Evolutionary conservation across 768 basidiomycete genomes (phyloP).

Genomic region (Tephrocybe sp.): DNA sequence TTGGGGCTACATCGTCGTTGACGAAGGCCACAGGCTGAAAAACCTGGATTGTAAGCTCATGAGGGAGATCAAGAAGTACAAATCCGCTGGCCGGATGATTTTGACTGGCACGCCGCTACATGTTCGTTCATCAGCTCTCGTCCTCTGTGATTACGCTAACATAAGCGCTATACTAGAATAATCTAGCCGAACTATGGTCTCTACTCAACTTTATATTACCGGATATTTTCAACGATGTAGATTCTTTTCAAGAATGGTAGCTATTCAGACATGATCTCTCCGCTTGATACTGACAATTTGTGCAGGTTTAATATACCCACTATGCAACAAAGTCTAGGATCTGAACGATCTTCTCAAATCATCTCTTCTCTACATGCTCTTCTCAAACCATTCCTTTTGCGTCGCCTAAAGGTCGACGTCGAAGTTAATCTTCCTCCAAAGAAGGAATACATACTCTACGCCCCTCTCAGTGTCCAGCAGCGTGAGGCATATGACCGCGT

Average conservation of each 20-base stretch:
- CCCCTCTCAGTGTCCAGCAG: conserved; percentile 81
- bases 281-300: conserved; percentile 1
- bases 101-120: conserved; percentile 96
- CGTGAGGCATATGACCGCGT: conserved; percentile 84
- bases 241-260: conserved; percentile 88
- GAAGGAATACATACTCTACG: conserved; percentile 94
- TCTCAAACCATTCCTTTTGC: conserved; percentile 91
- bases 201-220: conserved; percentile 95
- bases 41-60: conserved; percentile 92
- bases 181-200: conserved; percentile 92
- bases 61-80: conserved; percentile 85
- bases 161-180: conserved; percentile 70
- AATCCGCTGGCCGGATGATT: conserved; percentile 85
- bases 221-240: conserved; percentile 87
- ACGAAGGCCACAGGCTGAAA: conserved; percentile 94
- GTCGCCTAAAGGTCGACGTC: conserved; percentile 91
- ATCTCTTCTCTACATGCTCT: conserved; percentile 85
- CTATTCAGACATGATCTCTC: conserved; percentile 10
- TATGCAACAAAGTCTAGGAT: conserved; percentile 55
- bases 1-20: conserved; percentile 94
- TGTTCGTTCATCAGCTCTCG: conserved; percentile 42
- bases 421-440: conserved; percentile 79
- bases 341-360: conserved; percentile 61
- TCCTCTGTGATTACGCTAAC: background rate
- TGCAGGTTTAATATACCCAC: conserved; percentile 72